phyloP scores from a whole-genome alignment of 371 early-diverging fungal genomes.

The Mucor mucedo region DNA sequence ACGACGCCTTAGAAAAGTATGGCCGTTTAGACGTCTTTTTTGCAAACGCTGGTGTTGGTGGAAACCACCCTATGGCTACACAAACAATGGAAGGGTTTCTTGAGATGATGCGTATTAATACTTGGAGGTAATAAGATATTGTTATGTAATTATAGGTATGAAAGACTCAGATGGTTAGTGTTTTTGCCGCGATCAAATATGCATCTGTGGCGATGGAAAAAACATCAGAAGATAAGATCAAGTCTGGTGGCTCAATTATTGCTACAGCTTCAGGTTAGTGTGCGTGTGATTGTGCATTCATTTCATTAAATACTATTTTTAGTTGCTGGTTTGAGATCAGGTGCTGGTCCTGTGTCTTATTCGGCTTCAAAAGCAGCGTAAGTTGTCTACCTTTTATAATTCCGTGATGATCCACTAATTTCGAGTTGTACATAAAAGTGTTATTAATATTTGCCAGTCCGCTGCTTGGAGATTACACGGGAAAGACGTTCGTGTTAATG shows the following conservation, averaged over 20 bases:
- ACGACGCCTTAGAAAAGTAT: slow-evolving; percentile 41
- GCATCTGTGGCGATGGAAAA: slow-evolving; percentile 41
- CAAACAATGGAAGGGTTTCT: slow-evolving; percentile 29
- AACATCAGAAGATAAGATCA: slow-evolving; percentile 10
- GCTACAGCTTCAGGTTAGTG: slow-evolving; percentile 43
- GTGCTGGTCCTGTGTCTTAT: slow-evolving; percentile 44
- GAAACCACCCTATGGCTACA: slow-evolving; percentile 13
- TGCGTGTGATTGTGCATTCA: no score
- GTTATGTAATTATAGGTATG: neutral
- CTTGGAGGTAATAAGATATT: slow-evolving; percentile 24
- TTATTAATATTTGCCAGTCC: slow-evolving; percentile 56
- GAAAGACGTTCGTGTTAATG: slow-evolving; percentile 47
- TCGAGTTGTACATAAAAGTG: slow-evolving; percentile 21
- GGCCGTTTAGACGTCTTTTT: slow-evolving; percentile 64
- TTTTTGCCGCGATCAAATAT: slow-evolving; percentile 45
- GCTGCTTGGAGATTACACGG: slow-evolving; percentile 48
- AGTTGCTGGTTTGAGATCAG: slow-evolving; percentile 54
- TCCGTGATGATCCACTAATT: no score
- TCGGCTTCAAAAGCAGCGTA: slow-evolving; percentile 55
- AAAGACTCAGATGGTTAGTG: slow-evolving; percentile 12
- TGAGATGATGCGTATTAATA: slow-evolving; percentile 36
- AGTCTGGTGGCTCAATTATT: slow-evolving; percentile 40
- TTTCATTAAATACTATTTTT: neutral
- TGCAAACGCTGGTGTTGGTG: slow-evolving; percentile 53
- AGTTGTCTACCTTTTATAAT: neutral